phyloP scores from a whole-genome alignment of 2,329 filamentous ascomycete species.

The Tolypocladium paradoxum region DNA sequence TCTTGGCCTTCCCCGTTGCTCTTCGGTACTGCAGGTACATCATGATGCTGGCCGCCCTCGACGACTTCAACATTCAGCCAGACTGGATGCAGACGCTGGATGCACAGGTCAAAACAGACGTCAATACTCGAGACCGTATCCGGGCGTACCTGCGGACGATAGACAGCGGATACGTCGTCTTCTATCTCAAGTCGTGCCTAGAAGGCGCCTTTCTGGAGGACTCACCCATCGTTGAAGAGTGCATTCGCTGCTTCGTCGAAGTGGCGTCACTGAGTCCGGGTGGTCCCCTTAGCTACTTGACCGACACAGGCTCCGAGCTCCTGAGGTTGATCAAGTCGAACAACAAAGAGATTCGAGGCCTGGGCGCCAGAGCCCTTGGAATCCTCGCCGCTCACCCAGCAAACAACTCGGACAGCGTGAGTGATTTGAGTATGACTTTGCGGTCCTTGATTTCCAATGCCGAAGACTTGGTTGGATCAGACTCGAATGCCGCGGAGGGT shows the following conservation, averaged over 20 bases:
- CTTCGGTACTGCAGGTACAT: slow-evolving; percentile 55
- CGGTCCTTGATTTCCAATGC: slow-evolving; percentile 31
- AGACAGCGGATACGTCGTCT: slow-evolving; percentile 26
- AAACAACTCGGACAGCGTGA: slow-evolving; percentile 23
- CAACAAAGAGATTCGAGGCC: slow-evolving; percentile 53
- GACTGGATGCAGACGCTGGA: slow-evolving; percentile 81
- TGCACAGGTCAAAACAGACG: slow-evolving; percentile 58
- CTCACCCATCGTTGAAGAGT: slow-evolving; percentile 32
- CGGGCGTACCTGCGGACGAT: slow-evolving; percentile 37
- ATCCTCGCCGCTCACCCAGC: slow-evolving; percentile 60
- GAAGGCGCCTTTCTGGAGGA: slow-evolving; percentile 41
- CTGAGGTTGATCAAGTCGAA: slow-evolving; percentile 58
- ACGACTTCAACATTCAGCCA: slow-evolving; percentile 50
- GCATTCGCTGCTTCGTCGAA: slow-evolving; percentile 41
- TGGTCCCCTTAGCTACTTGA: slow-evolving; percentile 36
- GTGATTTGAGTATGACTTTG: slow-evolving; percentile 19
- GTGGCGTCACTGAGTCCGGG: slow-evolving; percentile 41
- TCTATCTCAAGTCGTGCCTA: slow-evolving; percentile 44
- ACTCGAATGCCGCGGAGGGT: slow-evolving; percentile 36
- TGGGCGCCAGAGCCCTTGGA: slow-evolving; percentile 62
- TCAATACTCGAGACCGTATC: slow-evolving; percentile 49
- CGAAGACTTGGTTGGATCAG: slow-evolving; percentile 29
- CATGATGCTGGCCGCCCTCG: slow-evolving; percentile 37
- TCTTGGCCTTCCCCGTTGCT: slow-evolving; percentile 54
- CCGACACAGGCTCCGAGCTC: slow-evolving; percentile 39